Conservation (phyloP, 345 rosid species). For the Salix suchowensis region DNA sequence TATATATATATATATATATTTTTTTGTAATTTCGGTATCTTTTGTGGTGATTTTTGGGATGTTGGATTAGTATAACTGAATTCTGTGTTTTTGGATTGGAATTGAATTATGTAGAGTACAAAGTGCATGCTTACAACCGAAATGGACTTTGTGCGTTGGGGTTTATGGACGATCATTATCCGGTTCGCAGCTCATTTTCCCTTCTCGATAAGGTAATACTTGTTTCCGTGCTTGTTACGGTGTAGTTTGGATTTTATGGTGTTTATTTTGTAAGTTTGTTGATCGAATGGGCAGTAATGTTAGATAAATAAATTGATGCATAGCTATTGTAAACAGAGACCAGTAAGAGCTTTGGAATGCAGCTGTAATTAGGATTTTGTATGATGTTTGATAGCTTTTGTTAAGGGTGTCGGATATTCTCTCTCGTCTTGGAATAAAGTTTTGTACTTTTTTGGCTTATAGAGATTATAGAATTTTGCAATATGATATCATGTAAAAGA, state of each 20-base stretch:
- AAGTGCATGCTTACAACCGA: slow-evolving; percentile 83
- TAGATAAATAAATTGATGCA: no score
- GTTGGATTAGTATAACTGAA: neutral
- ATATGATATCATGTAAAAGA: neutral
- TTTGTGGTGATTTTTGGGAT: neutral
- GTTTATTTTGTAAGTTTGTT: neutral
- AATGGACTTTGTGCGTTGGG: slow-evolving; percentile 86
- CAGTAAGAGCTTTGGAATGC: neutral
- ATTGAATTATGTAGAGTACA: slow-evolving; percentile 58
- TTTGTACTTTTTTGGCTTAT: neutral
- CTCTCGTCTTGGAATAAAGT: no score
- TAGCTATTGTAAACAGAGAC: neutral
- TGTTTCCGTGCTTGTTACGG: neutral
- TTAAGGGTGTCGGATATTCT: neutral
- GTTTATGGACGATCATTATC: slow-evolving; percentile 95
- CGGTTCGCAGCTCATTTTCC: slow-evolving; percentile 88
- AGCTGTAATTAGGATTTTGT: neutral
- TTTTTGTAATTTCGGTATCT: neutral
- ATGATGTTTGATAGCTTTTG: neutral
- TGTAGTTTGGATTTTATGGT: neutral
- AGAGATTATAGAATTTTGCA: neutral
- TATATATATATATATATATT: no score
- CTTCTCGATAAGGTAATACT: slow-evolving; percentile 73
- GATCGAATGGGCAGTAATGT: no score
- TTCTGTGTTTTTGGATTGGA: neutral